Percentiles rank a stretch among this genome's conserved stretches.
Evolutionary conservation across 257 asterid species (phyloP).

Genomic region (Euphrasia confusa): DNA sequence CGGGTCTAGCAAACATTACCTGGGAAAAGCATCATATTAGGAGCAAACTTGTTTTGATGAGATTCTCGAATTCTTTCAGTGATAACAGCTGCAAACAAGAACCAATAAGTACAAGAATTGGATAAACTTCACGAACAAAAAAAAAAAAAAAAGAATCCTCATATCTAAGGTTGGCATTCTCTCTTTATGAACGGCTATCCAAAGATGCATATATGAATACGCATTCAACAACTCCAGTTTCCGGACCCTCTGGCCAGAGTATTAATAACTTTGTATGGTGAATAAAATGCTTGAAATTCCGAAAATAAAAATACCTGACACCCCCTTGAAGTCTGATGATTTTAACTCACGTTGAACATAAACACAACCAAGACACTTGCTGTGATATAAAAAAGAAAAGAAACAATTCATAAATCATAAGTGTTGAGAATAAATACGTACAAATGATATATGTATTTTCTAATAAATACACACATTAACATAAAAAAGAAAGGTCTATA

Average conservation of each 20-base stretch:
- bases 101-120: slow-evolving; percentile 15
- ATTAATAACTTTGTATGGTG: slow-evolving; percentile 20
- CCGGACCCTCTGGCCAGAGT: not conserved
- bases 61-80: slow-evolving; percentile 76
- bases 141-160: not conserved
- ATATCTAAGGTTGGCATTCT: not conserved
- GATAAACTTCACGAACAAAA: not conserved
- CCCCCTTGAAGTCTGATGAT: slow-evolving; percentile 82
- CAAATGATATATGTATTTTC: not conserved
- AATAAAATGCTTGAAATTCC: not conserved
- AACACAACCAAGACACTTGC: slow-evolving; percentile 95
- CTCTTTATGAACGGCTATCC: slow-evolving; percentile 1
- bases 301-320: slow-evolving; percentile 55
- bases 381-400: slow-evolving; percentile 34
- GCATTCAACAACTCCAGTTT: not conserved
- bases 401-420: slow-evolving; percentile 2
- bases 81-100: slow-evolving; percentile 56
- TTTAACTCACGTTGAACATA: slow-evolving; percentile 81
- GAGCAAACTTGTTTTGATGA: slow-evolving; percentile 62
- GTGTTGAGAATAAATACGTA: not conserved
- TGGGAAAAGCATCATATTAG: slow-evolving; percentile 86
- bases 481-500: no score
- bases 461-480: no score
- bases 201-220: not conserved
- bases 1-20: slow-evolving; percentile 37